Evolutionary conservation across 2,329 filamentous ascomycete species (phyloP).

Genomic region (Grosmannia penicillata): DNA sequence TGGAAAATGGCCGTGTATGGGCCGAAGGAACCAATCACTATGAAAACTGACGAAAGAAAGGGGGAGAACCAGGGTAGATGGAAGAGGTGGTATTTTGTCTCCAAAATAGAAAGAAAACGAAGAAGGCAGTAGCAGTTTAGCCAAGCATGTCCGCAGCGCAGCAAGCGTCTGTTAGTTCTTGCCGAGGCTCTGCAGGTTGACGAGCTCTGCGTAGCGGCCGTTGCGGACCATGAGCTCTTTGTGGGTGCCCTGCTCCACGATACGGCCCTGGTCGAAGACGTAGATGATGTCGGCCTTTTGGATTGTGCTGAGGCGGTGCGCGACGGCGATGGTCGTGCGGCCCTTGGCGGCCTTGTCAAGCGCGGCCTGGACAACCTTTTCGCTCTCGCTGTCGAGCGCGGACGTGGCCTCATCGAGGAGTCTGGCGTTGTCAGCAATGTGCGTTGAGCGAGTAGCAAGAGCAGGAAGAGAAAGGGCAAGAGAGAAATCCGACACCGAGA

Average conservation of each 20-base stretch:
- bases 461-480: background rate
- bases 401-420: constrained; percentile 71
- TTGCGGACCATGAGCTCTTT: constrained; percentile 52
- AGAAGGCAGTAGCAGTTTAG: background rate
- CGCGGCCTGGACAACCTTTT: constrained; percentile 68
- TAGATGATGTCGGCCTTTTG: constrained; percentile 92
- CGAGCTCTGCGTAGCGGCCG: constrained; percentile 63
- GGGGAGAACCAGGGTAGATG: too few species aligned
- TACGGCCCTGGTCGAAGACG: constrained; percentile 80
- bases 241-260: constrained; percentile 78
- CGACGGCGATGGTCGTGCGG: constrained; percentile 85
- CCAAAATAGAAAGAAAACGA: constrained; percentile 3
- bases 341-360: constrained; percentile 71
- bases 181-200: constrained; percentile 65
- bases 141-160: too few species aligned
- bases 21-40: too few species aligned
- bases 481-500: background rate
- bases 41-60: too few species aligned
- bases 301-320: constrained; percentile 82
- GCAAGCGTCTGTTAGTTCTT: constrained; percentile 27
- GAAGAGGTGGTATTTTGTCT: too few species aligned
- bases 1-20: too few species aligned
- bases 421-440: constrained; percentile 1
- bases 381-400: constrained; percentile 61
- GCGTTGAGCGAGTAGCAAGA: background rate